Evolutionary conservation across 1,284 basidiomycete genomes (phyloP).

Genomic region (Mrakiaceae sp.): DNA sequence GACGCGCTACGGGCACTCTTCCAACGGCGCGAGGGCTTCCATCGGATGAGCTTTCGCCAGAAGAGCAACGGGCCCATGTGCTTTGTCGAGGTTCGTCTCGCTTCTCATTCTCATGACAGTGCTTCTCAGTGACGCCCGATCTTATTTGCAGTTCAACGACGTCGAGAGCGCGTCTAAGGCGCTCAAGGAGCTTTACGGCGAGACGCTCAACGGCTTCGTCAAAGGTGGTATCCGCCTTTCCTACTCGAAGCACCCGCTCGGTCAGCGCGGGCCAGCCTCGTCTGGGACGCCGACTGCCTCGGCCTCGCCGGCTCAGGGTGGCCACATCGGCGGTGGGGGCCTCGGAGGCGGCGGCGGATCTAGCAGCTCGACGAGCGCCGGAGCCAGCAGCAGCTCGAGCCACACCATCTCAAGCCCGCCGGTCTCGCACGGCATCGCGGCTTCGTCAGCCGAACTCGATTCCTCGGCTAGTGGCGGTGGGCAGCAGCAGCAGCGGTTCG

Average conservation of each 20-base stretch:
- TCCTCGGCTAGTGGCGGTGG: not conserved
- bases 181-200: constrained; percentile 80
- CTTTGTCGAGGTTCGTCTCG: constrained; percentile 63
- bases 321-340: not conserved
- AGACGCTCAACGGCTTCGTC: constrained; percentile 76
- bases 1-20: constrained; percentile 75
- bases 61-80: constrained; percentile 97
- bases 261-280: constrained; percentile 32
- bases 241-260: constrained; percentile 90
- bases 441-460: not conserved
- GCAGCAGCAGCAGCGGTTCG: not conserved
- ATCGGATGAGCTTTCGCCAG: constrained; percentile 84
- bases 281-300: not conserved
- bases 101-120: not conserved
- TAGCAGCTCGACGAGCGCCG: not conserved
- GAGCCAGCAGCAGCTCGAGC: not conserved
- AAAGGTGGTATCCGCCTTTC: constrained; percentile 91
- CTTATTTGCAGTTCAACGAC: constrained; percentile 65
- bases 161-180: constrained; percentile 72
- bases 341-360: not conserved
- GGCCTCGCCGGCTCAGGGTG: not conserved
- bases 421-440: not conserved
- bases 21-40: constrained; percentile 64
- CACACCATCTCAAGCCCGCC: not conserved
- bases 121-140: constrained; percentile 18